phyloP scores from a whole-genome alignment of 2,329 filamentous ascomycete species.

The Colletotrichum abscissum region DNA sequence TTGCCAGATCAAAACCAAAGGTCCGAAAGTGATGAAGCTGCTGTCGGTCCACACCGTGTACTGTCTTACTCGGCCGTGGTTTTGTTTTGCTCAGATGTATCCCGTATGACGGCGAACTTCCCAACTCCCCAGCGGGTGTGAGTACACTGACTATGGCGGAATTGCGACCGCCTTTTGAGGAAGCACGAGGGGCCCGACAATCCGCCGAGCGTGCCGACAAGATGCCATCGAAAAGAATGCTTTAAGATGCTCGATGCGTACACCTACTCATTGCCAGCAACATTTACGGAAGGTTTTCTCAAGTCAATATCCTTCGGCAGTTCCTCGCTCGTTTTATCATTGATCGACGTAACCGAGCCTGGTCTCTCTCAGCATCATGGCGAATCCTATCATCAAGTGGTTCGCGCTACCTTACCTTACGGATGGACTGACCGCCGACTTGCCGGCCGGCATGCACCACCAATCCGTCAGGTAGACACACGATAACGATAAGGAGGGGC shows the following conservation, averaged over 20 bases:
- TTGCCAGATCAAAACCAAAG: not conserved
- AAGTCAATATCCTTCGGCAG: not conserved
- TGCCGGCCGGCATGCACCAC: constrained; percentile 14
- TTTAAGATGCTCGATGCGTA: not conserved
- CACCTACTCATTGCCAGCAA: not conserved
- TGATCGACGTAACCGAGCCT: not conserved
- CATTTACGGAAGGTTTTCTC: not conserved
- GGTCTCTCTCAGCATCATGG: not conserved
- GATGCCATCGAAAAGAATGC: not conserved
- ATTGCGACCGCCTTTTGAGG: not conserved
- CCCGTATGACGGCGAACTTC: not conserved
- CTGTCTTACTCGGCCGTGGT: not conserved
- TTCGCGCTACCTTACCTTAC: not conserved
- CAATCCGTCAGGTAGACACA: not conserved
- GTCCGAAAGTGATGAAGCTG: not conserved
- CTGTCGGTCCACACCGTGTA: not conserved
- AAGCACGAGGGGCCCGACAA: not conserved
- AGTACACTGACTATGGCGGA: not conserved
- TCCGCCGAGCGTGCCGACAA: not conserved
- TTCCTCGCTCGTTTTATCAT: not conserved
- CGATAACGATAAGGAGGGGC: constrained; percentile 8
- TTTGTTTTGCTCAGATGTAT: not conserved
- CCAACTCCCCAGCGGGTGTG: not conserved
- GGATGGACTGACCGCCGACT: constrained; percentile 6
- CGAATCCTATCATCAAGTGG: not conserved